Evolutionary conservation across 1,284 basidiomycete species (phyloP), one percentile per base, ranked within the genome.

Genomic region (Pseudozyma hubeiensis): DNA sequence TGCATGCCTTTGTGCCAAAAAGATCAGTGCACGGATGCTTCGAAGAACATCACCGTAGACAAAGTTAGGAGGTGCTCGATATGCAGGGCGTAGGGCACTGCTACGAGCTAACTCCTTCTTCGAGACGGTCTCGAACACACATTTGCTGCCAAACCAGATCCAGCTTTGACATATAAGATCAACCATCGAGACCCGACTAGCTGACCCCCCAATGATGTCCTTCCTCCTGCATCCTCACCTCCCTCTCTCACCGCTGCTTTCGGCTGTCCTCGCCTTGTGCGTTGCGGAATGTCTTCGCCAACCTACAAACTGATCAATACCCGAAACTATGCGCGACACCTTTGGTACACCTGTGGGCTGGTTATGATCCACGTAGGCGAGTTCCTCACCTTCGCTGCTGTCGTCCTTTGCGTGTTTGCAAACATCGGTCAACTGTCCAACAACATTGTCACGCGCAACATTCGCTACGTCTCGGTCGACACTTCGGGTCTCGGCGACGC

Each of bases 361-460:
- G 57, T 75, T 30, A 55, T 51, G 53, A 63, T 63, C 52, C 77
- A 75, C n/a, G 29, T 53, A 69, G 81, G 76, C 52, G 77, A 81
- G 52, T 78, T 84, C 62, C 75, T 84, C 29, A 72, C 80, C 19
- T 83, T 84, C 48, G 64, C 72, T 33, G 82, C 82, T 11, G 78
- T 79, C 45, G 65, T 77, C 37, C 68, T 84, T 24, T 64, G 60
- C 34, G 77, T 84, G 17, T 62, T 84, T 34, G 80, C 70, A 54
- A 81, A 82, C 70, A 77, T 83, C 30, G 78, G 80, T 19, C 81
- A 83, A 57, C 48, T 83, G 14, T 72, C 79, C 39, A 55, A 77
- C 47, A 84, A 84, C 74, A 77, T 84, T 48, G 82, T 84, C 19
- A 68, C 82, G 4, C 77, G 81, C 19, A 75, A 80, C 75, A 79